Evolutionary conservation across 352 stramenopile species (phyloP).

Genomic region (Phytopythium montanum): DNA sequence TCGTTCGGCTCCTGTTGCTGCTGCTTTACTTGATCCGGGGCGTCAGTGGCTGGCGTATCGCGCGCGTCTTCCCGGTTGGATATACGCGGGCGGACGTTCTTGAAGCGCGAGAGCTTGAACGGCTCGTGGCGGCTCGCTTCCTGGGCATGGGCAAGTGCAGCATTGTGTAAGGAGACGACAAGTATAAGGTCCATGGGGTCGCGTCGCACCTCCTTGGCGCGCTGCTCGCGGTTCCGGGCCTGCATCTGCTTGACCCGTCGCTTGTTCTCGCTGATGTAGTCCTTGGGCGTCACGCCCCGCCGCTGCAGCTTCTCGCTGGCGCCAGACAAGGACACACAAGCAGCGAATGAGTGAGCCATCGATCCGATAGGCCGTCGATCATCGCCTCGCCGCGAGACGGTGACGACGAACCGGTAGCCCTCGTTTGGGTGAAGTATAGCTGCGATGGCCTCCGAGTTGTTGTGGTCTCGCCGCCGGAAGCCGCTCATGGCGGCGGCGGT

Average conservation of each 20-base stretch:
- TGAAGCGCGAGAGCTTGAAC: constrained; percentile 73
- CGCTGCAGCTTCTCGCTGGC: constrained; percentile 55
- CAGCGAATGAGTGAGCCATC: neutral
- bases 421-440: constrained; percentile 62
- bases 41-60: neutral
- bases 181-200: too few relatives aligned
- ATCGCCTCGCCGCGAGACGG: neutral
- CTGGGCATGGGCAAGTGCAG: constrained; percentile 9
- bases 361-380: neutral
- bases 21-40: too few relatives aligned
- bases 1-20: constrained; percentile 3
- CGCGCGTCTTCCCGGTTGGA: constrained; percentile 26
- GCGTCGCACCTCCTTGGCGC: constrained; percentile 22
- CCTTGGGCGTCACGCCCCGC: constrained; percentile 44
- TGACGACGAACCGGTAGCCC: constrained; percentile 34
- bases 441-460: constrained; percentile 63
- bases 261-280: constrained; percentile 69
- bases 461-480: constrained; percentile 58
- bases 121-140: constrained; percentile 29
- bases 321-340: too few relatives aligned
- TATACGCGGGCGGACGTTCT: constrained; percentile 44
- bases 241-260: constrained; percentile 58
- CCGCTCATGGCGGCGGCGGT: constrained; percentile 33
- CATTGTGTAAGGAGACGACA: neutral
- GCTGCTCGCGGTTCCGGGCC: constrained; percentile 49